Conservation (phyloP, 495 filamentous ascomycete genomes). For the Pseudoneurospora amorphoporcata region DNA sequence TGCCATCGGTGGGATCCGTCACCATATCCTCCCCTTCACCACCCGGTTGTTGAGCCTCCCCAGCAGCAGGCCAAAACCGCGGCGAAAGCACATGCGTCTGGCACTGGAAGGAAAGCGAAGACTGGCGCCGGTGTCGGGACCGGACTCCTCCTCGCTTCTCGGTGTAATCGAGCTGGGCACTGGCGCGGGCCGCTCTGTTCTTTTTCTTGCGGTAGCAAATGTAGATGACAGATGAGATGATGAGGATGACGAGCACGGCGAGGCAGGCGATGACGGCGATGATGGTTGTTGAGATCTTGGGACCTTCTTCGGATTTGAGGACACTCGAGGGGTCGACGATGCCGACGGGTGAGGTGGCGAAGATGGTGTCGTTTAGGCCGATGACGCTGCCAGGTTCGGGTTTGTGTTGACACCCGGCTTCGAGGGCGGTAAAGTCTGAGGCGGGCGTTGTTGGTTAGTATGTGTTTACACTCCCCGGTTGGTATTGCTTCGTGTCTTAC, state of each 20-base stretch:
- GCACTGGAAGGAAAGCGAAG: slow-evolving; percentile 39
- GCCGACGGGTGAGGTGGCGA: slow-evolving; percentile 28
- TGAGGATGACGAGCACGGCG: slow-evolving; percentile 19
- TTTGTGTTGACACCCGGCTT: slow-evolving; percentile 39
- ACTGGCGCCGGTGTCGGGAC: slow-evolving; percentile 22
- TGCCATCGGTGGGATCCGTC: background rate
- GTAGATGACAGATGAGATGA: slow-evolving; percentile 22
- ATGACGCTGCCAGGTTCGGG: slow-evolving; percentile 30
- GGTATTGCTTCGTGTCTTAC: slow-evolving; percentile 9
- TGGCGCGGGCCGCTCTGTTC: slow-evolving; percentile 24
- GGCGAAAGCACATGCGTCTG: slow-evolving; percentile 35
- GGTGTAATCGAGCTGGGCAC: slow-evolving; percentile 13
- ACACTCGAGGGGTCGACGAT: slow-evolving; percentile 28
- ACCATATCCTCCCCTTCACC: background rate
- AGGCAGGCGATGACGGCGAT: slow-evolving; percentile 34
- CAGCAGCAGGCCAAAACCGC: slow-evolving; percentile 23
- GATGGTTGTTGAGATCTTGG: slow-evolving; percentile 15
- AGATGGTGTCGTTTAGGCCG: slow-evolving; percentile 38
- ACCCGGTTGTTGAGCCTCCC: slow-evolving; percentile 3
- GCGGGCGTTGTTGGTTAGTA: slow-evolving; percentile 5
- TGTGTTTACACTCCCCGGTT: background rate
- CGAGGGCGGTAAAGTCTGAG: slow-evolving; percentile 33
- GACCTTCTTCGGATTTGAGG: background rate
- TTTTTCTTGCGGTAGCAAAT: slow-evolving; percentile 29
- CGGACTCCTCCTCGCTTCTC: slow-evolving; percentile 2